Conservation (phyloP, 2,329 filamentous ascomycete genomes). For the Diplodia intermedia region DNA sequence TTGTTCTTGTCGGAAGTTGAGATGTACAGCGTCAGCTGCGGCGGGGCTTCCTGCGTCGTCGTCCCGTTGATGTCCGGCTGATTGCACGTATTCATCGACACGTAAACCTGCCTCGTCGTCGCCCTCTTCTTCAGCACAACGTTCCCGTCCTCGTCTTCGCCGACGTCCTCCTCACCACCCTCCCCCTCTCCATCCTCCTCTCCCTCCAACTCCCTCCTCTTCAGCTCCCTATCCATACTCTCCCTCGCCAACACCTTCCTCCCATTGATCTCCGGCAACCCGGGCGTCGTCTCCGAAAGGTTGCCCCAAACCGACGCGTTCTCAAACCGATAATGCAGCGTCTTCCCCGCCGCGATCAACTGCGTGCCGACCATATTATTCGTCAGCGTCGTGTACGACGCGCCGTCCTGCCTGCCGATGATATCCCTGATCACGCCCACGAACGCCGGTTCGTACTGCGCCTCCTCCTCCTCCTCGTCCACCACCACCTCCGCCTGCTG, state of each 20-base stretch:
- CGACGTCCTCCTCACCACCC: constrained; percentile 21
- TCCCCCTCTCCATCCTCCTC: constrained; percentile 23
- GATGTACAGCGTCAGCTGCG: constrained; percentile 80
- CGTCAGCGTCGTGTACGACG: constrained; percentile 44
- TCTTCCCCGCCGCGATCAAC: constrained; percentile 68
- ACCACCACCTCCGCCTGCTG: constrained; percentile 13
- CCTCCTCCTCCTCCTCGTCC: constrained; percentile 42
- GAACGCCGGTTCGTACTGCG: constrained; percentile 68
- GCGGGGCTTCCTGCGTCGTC: constrained; percentile 52
- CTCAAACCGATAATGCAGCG: constrained; percentile 69
- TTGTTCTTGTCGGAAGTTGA: constrained; percentile 70
- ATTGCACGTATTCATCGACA: constrained; percentile 85
- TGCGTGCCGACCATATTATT: constrained; percentile 70
- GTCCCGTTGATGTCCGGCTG: constrained; percentile 69
- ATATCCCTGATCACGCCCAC: constrained; percentile 66
- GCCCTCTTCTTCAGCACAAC: constrained; percentile 38
- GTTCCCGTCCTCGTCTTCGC: constrained; percentile 7
- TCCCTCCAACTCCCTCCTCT: constrained; percentile 30
- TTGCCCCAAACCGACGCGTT: constrained; percentile 61
- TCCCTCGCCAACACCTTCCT: constrained; percentile 29
- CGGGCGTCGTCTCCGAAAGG: constrained; percentile 42
- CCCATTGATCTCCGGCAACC: constrained; percentile 41
- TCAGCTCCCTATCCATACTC: constrained; percentile 20
- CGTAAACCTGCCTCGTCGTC: constrained; percentile 66
- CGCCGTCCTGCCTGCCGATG: constrained; percentile 59